These are phyloP conservation scores for Durio zibethinus DNA, from an alignment of 345 rosid genomes.

Conservation along the genomic window DNA sequence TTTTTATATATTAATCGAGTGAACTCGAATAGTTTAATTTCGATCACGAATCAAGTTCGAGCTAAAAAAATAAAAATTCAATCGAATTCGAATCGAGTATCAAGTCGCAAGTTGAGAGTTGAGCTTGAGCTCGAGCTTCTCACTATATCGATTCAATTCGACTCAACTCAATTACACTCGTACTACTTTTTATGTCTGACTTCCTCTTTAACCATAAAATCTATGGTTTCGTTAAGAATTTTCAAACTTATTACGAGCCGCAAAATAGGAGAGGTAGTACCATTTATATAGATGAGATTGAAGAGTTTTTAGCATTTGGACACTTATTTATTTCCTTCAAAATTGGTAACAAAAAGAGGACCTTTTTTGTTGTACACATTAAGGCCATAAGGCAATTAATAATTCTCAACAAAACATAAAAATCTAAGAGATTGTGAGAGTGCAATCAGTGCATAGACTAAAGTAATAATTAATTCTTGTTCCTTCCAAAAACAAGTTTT, in stretches of 20 bases:
- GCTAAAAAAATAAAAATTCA: too few relatives aligned
- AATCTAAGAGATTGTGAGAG: background rate
- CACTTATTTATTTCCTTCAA: background rate
- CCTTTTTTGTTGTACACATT: background rate
- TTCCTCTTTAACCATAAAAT: too few relatives aligned
- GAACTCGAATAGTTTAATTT: too few relatives aligned
- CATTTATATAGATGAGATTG: too few relatives aligned
- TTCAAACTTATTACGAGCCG: background rate
- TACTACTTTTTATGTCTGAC: too few relatives aligned
- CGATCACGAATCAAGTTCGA: too few relatives aligned
- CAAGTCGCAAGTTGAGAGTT: too few relatives aligned
- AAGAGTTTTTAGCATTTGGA: background rate
- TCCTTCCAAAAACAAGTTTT: background rate
- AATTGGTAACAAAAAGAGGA: background rate
- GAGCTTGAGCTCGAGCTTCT: too few relatives aligned
- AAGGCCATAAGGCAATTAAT: background rate
- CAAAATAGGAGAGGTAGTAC: background rate
- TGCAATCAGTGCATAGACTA: background rate
- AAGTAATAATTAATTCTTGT: background rate
- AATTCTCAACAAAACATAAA: background rate
- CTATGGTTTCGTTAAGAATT: background rate
- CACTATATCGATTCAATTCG: too few relatives aligned
- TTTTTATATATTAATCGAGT: too few relatives aligned
- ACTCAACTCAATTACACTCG: too few relatives aligned
- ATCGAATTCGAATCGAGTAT: too few relatives aligned